Evolutionary conservation across 1,284 basidiomycete species (phyloP).

Genomic region (Tylopilus sp.): DNA sequence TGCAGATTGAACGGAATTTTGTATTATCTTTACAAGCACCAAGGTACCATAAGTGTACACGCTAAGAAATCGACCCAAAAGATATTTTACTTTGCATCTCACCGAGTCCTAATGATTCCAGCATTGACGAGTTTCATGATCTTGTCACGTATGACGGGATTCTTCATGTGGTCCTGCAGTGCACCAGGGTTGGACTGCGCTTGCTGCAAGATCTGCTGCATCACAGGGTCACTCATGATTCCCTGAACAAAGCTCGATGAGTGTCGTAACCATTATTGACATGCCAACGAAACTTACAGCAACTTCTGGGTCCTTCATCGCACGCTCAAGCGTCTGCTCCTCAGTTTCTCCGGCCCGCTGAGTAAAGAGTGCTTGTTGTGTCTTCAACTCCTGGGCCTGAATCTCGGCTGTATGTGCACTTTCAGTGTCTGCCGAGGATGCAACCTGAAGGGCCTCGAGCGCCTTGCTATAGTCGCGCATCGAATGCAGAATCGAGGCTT

Average conservation of each 20-base stretch:
- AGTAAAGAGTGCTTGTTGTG: slow-evolving; percentile 76
- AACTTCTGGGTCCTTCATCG: slow-evolving; percentile 97
- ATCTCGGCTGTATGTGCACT: slow-evolving; percentile 83
- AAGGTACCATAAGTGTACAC: slow-evolving; percentile 25
- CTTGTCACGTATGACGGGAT: slow-evolving; percentile 80
- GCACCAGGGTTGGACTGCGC: slow-evolving; percentile 89
- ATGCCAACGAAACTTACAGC: slow-evolving; percentile 55
- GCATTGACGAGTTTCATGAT: slow-evolving; percentile 93
- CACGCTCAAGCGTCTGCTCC: slow-evolving; percentile 89
- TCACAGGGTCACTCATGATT: slow-evolving; percentile 85
- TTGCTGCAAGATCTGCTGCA: slow-evolving; percentile 94
- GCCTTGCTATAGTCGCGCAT: slow-evolving; percentile 95
- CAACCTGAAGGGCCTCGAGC: slow-evolving; percentile 76
- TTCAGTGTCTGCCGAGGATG: slow-evolving; percentile 72
- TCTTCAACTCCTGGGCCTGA: slow-evolving; percentile 73
- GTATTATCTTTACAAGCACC: slow-evolving; percentile 29
- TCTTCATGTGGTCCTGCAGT: slow-evolving; percentile 97
- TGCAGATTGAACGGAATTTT: background rate
- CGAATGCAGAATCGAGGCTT: slow-evolving; percentile 79
- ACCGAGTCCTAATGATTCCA: slow-evolving; percentile 84
- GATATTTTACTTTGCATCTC: slow-evolving; percentile 23
- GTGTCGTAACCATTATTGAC: background rate
- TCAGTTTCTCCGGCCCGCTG: slow-evolving; percentile 89
- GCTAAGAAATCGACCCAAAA: slow-evolving; percentile 16
- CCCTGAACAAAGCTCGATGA: slow-evolving; percentile 41